Evolutionary conservation across 176 grass and related monocot genomes (phyloP).

Genomic region (Ananas comosus): DNA sequence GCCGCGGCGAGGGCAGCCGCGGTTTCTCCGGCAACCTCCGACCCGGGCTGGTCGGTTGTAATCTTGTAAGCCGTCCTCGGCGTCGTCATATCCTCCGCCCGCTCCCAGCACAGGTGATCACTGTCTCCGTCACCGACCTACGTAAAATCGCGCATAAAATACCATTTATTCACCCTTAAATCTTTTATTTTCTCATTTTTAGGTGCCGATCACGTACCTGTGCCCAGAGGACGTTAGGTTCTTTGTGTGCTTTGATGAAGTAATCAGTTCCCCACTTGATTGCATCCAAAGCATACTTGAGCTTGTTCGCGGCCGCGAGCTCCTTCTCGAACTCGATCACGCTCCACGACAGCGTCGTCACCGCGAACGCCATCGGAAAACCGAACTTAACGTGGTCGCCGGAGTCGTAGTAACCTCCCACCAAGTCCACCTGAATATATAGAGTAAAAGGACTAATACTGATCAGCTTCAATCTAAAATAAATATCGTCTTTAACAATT

Average conservation of each 20-base stretch:
- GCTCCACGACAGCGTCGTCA: constrained; percentile 67
- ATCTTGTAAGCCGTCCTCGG: constrained; percentile 69
- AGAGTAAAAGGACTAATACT: too few species aligned
- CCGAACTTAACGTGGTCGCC: constrained; percentile 95
- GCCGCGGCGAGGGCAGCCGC: constrained; percentile 70
- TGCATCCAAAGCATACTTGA: constrained; percentile 52
- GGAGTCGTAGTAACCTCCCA: constrained; percentile 88
- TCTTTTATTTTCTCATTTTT: background rate
- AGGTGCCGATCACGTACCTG: constrained; percentile 30
- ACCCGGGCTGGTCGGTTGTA: constrained; percentile 43
- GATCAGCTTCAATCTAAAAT: too few species aligned
- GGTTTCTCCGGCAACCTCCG: constrained; percentile 65
- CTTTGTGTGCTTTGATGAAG: constrained; percentile 79
- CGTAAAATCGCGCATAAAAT: background rate
- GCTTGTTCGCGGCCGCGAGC: constrained; percentile 51
- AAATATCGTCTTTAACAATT: too few species aligned
- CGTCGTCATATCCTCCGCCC: constrained; percentile 85
- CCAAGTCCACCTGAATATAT: constrained; percentile 54
- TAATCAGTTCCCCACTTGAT: constrained; percentile 78
- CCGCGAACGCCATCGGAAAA: constrained; percentile 68
- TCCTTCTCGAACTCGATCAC: constrained; percentile 82
- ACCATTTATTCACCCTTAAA: background rate
- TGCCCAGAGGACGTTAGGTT: constrained; percentile 67
- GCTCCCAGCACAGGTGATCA: constrained; percentile 95
- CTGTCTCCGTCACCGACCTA: constrained; percentile 93